phyloP scores from a whole-genome alignment of 169 alveolate genomes.

The Ichthyophthirius multifiliis region DNA sequence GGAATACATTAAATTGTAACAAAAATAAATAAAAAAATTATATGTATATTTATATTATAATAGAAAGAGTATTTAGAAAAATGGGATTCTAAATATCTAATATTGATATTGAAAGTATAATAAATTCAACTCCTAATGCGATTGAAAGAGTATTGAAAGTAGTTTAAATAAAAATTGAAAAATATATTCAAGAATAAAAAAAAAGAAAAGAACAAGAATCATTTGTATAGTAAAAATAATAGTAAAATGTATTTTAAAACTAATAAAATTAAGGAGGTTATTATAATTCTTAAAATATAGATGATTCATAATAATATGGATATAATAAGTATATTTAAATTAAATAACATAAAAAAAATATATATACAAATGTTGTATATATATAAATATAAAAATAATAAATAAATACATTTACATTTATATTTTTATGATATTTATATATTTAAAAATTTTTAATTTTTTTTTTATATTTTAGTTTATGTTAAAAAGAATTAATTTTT shows the following conservation, averaged over 20 bases:
- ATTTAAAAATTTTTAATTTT: not conserved
- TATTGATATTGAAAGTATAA: conserved; percentile 71
- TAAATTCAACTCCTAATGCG: conserved; percentile 79
- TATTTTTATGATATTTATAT: not conserved
- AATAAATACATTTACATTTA: not conserved
- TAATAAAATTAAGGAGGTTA: not conserved
- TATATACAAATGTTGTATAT: no score
- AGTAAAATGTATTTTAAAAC: not conserved
- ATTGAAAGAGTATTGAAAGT: conserved; percentile 74
- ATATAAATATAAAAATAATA: no score
- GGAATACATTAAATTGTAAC: conserved; percentile 82
- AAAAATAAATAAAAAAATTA: not conserved
- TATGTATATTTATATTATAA: not conserved
- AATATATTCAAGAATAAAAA: conserved; percentile 21
- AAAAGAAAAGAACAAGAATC: not conserved
- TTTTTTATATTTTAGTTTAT: not conserved
- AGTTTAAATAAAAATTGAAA: conserved; percentile 51
- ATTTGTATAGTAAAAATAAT: not conserved
- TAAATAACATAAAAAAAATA: no score
- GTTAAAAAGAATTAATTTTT: not conserved
- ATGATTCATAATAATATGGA: no score
- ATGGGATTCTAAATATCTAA: conserved; percentile 77
- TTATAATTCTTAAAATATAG: no score
- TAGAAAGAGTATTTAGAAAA: conserved; percentile 78
- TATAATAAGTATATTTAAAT: no score